Base-by-base conservation (phyloP, 2,329 filamentous ascomycete genomes). In the Neonectria hederae region DNA sequence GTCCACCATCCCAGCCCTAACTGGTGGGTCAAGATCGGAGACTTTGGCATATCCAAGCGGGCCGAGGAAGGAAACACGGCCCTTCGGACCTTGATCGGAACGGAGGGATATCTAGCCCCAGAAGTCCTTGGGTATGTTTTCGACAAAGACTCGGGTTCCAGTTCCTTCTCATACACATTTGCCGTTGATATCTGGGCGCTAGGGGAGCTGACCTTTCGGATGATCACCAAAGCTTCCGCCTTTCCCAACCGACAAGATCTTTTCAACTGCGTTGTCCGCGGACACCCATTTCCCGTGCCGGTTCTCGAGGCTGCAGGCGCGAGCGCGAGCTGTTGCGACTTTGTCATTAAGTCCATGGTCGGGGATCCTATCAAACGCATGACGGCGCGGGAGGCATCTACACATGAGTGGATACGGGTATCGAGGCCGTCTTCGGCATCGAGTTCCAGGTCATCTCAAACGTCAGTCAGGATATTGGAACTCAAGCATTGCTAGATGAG, bases 31-130 rank as follows among this genome's bases (percentile, higher is more conserved):
- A 53, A 59, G 48, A 43, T 59, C 22, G 28, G 19, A 3, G 56
- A 59, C 35, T 53, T 59, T 35, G 56, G 56, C 6, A 59, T 59
- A n/a, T 49, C 45, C 56, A 59, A 59, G 48, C 48, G 56, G 14
- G 55, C 55, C 6, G 24, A 51, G 19, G 14, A 21, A 26, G 28
- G 26, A 8, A 14, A 21, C 26, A 58, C 45, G 17, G 32, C 55
- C 3, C 22, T 58, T 13, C 32, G 43, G 13, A 58, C 46, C 28
- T 19, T 42, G 19, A 49, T 58, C 14, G 55, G 55, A 7, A 58
- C 55, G 14, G 22, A 28, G n/a, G 55, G 43, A 7, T 51, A 40
- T 30, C 35, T 58, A 17, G 55, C 55, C 13, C 54, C 55, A 17
- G 55, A 58, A 19, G 43, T 58, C 13, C 21, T 49, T 2, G 55